These are phyloP conservation scores for Physaria fendleri DNA, from an alignment of 345 rosid species.

Conservation along the genomic window DNA sequence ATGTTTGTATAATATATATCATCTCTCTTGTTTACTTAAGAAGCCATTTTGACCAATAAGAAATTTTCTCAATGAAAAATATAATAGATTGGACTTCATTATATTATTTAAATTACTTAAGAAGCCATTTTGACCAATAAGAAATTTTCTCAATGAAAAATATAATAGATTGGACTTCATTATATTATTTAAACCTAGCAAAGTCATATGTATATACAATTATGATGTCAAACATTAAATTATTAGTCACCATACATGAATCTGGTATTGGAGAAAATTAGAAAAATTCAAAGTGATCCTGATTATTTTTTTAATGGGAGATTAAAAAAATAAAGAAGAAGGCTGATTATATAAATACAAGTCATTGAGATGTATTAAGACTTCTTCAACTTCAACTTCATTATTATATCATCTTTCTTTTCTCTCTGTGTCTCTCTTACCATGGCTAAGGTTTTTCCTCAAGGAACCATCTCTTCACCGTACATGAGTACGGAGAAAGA, in stretches of 20 bases:
- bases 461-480: slow-evolving; percentile 22
- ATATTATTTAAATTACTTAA: neutral
- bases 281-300: slow-evolving; percentile 21
- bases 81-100: neutral
- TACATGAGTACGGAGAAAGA: slow-evolving; percentile 35
- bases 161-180: neutral
- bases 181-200: neutral
- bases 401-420: slow-evolving; percentile 10
- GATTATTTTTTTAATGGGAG: neutral
- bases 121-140: too few relatives aligned
- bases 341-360: slow-evolving; percentile 6
- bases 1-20: neutral
- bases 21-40: neutral
- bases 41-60: neutral
- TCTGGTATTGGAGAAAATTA: slow-evolving; percentile 11
- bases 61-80: neutral
- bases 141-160: neutral
- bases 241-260: slow-evolving; percentile 18
- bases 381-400: slow-evolving; percentile 27
- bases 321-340: slow-evolving; percentile 18
- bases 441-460: slow-evolving; percentile 51
- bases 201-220: neutral
- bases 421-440: neutral
- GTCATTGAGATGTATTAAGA: slow-evolving; percentile 26
- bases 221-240: slow-evolving; percentile 13